phyloP scores from a whole-genome alignment of 768 basidiomycete species.

The Suillus weaverae region DNA sequence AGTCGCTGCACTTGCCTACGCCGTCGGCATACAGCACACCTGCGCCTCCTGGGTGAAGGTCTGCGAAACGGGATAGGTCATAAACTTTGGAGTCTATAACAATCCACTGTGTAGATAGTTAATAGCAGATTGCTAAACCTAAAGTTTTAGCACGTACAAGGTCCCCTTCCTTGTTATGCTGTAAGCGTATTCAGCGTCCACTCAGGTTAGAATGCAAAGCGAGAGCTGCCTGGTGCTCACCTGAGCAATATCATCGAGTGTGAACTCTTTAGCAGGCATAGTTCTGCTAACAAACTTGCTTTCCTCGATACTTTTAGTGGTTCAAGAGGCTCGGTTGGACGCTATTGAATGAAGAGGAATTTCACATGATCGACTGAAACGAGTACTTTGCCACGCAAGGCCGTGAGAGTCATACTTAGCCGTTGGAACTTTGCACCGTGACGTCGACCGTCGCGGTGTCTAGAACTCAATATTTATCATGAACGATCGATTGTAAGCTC shows the following conservation, averaged over 20 bases:
- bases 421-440: no score
- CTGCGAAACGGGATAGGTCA: conserved; percentile 76
- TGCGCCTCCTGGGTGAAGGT: conserved; percentile 82
- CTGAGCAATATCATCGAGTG: conserved; percentile 64
- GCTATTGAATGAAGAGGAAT: background rate
- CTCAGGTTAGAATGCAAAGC: background rate
- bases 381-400: background rate
- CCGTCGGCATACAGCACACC: conserved; percentile 67
- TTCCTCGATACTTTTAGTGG: background rate
- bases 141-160: conserved; percentile 47
- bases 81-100: conserved; percentile 81
- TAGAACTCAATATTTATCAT: no score
- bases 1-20: conserved; percentile 51
- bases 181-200: conserved; percentile 4
- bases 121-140: background rate
- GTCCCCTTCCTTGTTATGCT: conserved; percentile 90
- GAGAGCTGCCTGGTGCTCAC: conserved; percentile 36
- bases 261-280: conserved; percentile 37
- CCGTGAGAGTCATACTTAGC: no score
- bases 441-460: no score
- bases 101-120: conserved; percentile 59
- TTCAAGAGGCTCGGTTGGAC: background rate
- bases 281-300: background rate
- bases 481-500: no score
- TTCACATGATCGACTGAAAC: background rate